Evolutionary conservation across 768 basidiomycete genomes (phyloP).

Genomic region (Chlorophyllum brunneum): DNA sequence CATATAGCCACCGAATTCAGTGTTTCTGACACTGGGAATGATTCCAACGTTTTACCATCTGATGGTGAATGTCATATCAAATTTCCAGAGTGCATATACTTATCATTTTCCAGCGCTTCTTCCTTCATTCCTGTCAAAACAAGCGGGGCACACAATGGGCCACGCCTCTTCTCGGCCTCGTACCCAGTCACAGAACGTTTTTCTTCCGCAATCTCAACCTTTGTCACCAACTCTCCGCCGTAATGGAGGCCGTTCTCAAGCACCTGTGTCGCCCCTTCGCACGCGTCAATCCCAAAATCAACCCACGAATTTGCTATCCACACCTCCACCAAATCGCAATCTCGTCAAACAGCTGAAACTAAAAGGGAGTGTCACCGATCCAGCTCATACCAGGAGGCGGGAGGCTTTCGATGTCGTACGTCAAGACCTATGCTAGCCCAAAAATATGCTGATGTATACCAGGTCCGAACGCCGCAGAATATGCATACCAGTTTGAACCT

Average conservation of each 20-base stretch:
- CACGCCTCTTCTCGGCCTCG: constrained; percentile 38
- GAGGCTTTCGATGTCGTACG: constrained; percentile 39
- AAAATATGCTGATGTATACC: constrained; percentile 8
- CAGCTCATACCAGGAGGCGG: constrained; percentile 48
- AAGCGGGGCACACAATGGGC: constrained; percentile 3
- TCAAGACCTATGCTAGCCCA: constrained; percentile 19
- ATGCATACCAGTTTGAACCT: constrained; percentile 29
- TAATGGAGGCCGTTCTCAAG: constrained; percentile 22
- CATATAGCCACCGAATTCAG: constrained; percentile 51
- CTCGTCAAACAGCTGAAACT: constrained; percentile 52
- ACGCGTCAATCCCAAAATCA: constrained; percentile 29
- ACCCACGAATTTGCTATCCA: constrained; percentile 42
- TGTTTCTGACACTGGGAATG: constrained; percentile 44
- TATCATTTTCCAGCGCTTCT: constrained; percentile 42
- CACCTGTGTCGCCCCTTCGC: constrained; percentile 30
- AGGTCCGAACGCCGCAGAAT: constrained; percentile 31
- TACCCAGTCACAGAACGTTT: constrained; percentile 52
- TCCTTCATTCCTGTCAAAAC: constrained; percentile 48
- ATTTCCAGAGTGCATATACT: constrained; percentile 5
- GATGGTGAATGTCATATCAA: constrained; percentile 34
- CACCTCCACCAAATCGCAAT: constrained; percentile 66
- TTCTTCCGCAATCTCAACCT: constrained; percentile 27
- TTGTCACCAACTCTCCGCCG: constrained; percentile 33
- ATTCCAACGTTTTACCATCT: constrained; percentile 39
- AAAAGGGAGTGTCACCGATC: constrained; percentile 73